phyloP scores from a whole-genome alignment of 2,329 filamentous ascomycete genomes.

The Alternaria alternata region DNA sequence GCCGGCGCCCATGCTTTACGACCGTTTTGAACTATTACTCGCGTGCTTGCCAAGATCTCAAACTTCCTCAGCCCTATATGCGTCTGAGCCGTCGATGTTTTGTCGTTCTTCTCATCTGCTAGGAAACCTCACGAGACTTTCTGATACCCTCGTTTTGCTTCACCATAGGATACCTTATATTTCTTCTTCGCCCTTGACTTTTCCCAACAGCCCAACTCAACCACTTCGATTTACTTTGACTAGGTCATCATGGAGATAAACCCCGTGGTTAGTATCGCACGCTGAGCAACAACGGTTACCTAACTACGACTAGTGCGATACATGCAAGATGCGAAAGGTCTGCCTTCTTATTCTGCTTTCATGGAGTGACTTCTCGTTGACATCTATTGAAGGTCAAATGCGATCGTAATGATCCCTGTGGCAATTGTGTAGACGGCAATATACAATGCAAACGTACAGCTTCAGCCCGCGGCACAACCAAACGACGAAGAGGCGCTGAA shows the following conservation, averaged over 20 bases:
- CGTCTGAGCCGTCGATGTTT: not conserved
- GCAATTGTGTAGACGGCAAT: conserved; percentile 34
- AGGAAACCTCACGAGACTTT: not conserved
- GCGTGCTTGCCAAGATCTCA: not conserved
- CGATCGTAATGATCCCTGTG: conserved; percentile 34
- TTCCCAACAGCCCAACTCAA: too few relatives aligned
- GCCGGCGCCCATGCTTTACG: not conserved
- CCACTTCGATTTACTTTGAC: not conserved
- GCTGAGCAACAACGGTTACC: not conserved
- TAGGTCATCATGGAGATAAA: not conserved
- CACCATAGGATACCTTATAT: too few relatives aligned
- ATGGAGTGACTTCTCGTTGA: not conserved
- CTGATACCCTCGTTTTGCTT: too few relatives aligned
- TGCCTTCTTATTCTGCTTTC: not conserved
- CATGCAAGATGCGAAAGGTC: not conserved
- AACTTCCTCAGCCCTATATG: not conserved
- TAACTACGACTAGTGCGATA: not conserved
- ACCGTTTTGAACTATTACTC: not conserved
- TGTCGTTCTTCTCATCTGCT: not conserved
- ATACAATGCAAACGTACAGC: conserved; percentile 28
- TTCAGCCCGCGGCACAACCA: conserved; percentile 10
- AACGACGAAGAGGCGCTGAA: conserved; percentile 15
- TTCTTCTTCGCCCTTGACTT: too few relatives aligned
- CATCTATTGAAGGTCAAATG: conserved; percentile 21
- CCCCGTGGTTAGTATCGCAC: not conserved